Conservation (phyloP, 2,329 filamentous ascomycete genomes). For the Stagonosporopsis chrysanthemi region DNA sequence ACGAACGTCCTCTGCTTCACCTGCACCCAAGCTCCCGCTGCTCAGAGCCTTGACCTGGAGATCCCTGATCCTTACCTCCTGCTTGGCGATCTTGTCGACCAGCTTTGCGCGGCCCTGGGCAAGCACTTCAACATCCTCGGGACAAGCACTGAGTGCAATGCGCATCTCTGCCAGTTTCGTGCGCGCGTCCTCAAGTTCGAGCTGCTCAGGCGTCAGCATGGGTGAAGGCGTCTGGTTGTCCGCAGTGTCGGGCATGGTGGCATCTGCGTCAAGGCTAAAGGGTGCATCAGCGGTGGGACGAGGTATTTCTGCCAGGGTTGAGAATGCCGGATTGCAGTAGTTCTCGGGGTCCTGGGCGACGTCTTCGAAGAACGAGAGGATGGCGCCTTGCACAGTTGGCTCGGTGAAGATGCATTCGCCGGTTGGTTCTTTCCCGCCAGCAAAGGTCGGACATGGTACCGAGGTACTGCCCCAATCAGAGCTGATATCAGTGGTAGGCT, state of each 20-base stretch:
- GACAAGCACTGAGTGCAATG: conserved; percentile 29
- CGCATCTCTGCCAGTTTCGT: conserved; percentile 26
- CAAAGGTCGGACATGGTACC: conserved; percentile 61
- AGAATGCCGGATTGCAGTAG: conserved; percentile 43
- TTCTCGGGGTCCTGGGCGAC: conserved; percentile 57
- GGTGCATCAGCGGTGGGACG: conserved; percentile 28
- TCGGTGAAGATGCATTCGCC: conserved; percentile 67
- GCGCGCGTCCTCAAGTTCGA: conserved; percentile 24
- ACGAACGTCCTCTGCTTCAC: conserved; percentile 25
- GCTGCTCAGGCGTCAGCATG: conserved; percentile 31
- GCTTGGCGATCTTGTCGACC: conserved; percentile 27
- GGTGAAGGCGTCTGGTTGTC: conserved; percentile 6
- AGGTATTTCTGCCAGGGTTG: conserved; percentile 15
- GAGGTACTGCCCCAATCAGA: conserved; percentile 22
- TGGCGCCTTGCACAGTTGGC: conserved; percentile 59
- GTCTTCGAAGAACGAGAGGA: conserved; percentile 69
- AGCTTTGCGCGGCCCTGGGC: conserved; percentile 28
- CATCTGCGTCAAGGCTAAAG: conserved; percentile 21
- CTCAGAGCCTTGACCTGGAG: conserved; percentile 27
- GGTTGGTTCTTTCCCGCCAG: conserved; percentile 67
- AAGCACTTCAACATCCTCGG: conserved; percentile 23
- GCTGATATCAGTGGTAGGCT: not conserved
- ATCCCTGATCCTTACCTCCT: conserved; percentile 25
- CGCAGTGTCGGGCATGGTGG: not conserved
- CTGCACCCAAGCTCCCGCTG: conserved; percentile 24